These are phyloP conservation scores for Pichia insulana DNA, from an alignment of 805 yeast genomes.

Conservation along the genomic window DNA sequence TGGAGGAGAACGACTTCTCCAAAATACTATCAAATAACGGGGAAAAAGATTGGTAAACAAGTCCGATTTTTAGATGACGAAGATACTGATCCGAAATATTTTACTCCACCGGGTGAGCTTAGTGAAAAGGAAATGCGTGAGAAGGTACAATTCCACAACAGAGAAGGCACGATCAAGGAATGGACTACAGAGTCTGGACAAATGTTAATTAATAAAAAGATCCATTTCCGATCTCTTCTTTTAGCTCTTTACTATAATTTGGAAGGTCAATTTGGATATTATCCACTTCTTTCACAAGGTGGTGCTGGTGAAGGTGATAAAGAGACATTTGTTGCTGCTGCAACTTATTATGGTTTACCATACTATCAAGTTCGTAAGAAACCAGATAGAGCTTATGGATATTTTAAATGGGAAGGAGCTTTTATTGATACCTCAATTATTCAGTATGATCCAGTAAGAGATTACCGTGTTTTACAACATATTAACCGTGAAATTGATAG, in stretches of 20 bases:
- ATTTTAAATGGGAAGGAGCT: not conserved
- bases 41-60: conserved; percentile 28
- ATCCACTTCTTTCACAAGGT: conserved; percentile 46
- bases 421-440: conserved; percentile 15
- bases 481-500: conserved; percentile 1
- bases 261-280: conserved; percentile 45
- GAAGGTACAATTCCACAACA: conserved; percentile 43
- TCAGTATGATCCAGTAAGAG: conserved; percentile 19
- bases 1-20: conserved; percentile 65
- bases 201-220: conserved; percentile 43
- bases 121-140: conserved; percentile 13
- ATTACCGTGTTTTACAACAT: conserved; percentile 14
- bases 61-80: conserved; percentile 28
- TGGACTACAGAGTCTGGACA: conserved; percentile 60
- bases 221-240: conserved; percentile 44
- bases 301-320: conserved; percentile 70
- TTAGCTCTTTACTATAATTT: conserved; percentile 51
- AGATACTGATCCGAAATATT: conserved; percentile 16
- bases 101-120: conserved; percentile 13
- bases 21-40: conserved; percentile 48
- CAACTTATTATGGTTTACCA: conserved; percentile 38
- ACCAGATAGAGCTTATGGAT: conserved; percentile 3
- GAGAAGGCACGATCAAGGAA: conserved; percentile 52
- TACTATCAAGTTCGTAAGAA: conserved; percentile 43
- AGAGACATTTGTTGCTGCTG: conserved; percentile 67